These are phyloP conservation scores for Trichoderma koningii DNA, from an alignment of 2,329 filamentous ascomycete genomes.

Conservation along the genomic window DNA sequence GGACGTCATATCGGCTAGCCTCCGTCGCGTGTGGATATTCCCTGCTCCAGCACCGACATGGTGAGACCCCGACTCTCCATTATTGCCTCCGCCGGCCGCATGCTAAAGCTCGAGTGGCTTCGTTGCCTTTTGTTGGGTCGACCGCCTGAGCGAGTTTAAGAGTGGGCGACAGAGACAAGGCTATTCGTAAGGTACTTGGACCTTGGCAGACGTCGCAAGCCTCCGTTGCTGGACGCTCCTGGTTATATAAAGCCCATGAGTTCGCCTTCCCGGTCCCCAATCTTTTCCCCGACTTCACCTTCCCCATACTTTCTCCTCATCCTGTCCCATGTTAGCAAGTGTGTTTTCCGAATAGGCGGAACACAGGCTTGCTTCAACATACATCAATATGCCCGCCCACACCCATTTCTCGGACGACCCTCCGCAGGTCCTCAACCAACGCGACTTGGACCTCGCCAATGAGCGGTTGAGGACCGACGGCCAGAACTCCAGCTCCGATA, in stretches of 20 bases:
- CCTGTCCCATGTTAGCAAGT: slow-evolving; percentile 11
- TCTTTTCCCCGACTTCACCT: slow-evolving; percentile 6
- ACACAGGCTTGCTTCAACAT: neutral
- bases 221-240: slow-evolving; percentile 2
- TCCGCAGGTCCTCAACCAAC: slow-evolving; percentile 42
- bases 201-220: neutral
- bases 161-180: too few species aligned
- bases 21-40: slow-evolving; percentile 22
- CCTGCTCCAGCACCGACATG: slow-evolving; percentile 4
- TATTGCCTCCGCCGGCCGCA: slow-evolving; percentile 13
- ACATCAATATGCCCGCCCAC: slow-evolving; percentile 24
- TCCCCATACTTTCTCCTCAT: slow-evolving; percentile 18
- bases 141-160: too few species aligned
- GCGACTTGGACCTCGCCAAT: slow-evolving; percentile 43
- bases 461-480: slow-evolving; percentile 40
- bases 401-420: slow-evolving; percentile 43
- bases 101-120: neutral
- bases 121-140: too few species aligned
- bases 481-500: slow-evolving; percentile 26
- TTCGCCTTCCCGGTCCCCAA: slow-evolving; percentile 5
- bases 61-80: slow-evolving; percentile 24
- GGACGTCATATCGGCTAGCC: slow-evolving; percentile 20
- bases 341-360: slow-evolving; percentile 7
- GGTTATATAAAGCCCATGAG: slow-evolving; percentile 22
- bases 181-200: neutral